Conservation (phyloP, 75 land plant genomes). For the Pseudotsuga menziesii region DNA sequence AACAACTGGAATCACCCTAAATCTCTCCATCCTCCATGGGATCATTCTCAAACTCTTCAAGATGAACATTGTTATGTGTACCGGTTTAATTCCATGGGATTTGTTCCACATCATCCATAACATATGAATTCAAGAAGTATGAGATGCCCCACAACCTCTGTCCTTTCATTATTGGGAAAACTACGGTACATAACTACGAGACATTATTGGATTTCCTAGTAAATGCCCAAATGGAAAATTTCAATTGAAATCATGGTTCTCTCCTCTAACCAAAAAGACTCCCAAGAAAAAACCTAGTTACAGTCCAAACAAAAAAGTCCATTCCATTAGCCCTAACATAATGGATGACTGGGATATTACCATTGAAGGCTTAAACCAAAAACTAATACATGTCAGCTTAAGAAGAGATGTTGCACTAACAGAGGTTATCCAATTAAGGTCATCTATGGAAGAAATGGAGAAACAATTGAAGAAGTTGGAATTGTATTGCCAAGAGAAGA, state of each 20-base stretch:
- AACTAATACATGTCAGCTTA: conserved; percentile 45
- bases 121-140: too few relatives aligned
- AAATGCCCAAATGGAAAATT: conserved; percentile 5
- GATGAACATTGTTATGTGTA: too few relatives aligned
- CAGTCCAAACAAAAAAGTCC: conserved; percentile 1
- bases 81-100: too few relatives aligned
- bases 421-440: conserved; percentile 48
- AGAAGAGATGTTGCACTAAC: conserved; percentile 50
- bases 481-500: conserved; percentile 40
- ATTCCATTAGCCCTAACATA: background rate
- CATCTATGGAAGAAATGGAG: conserved; percentile 48
- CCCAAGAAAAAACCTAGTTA: conserved; percentile 9
- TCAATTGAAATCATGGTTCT: conserved; percentile 23
- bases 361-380: conserved; percentile 37
- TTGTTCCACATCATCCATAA: too few relatives aligned
- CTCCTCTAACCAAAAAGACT: conserved; percentile 22
- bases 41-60: too few relatives aligned
- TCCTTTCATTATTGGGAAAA: too few relatives aligned
- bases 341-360: conserved; percentile 42
- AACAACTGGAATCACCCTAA: too few relatives aligned
- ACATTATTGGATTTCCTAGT: conserved; percentile 4
- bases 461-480: conserved; percentile 51
- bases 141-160: too few relatives aligned
- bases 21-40: too few relatives aligned
- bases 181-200: conserved; percentile 15